Base-by-base conservation (phyloP, 148 eudicot genomes). In the Fagopyrum tataricum region DNA sequence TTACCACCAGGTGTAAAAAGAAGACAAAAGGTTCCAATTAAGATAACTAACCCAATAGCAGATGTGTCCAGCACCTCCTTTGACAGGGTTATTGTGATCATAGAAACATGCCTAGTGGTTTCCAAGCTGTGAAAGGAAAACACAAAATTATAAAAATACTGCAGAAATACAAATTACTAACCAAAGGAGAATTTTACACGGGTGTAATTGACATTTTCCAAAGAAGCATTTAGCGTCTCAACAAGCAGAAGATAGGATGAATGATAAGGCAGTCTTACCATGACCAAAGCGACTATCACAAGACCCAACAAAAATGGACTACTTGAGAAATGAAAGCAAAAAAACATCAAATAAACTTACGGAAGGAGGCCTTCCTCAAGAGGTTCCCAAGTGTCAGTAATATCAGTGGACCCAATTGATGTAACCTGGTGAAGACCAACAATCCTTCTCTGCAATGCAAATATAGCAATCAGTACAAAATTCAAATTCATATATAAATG, bases 361-460 rank as follows among this genome's bases (percentile, higher is more conserved):
- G 89, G 92, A 71, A 85, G 93, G 56, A 93, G 97, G 82, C 98
- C 98, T 89, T 94, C 98, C 82, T 91, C 98, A 6, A 94, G 82
- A 70, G 98, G 98, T 81, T 94, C 98, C 98, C 97, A 91, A 41
- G 91, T 90, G 82, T 94, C 96, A 47, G 92, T 95, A 78, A 94
- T 94, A 75, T 88, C 98, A 66, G 88, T 91, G 67, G 98, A 94
- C 71, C 89, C 90, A 78, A 94, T 91, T 5, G 89, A 75, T 61
- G 98, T 94, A 69, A 89, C 78, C 86, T 94, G 98, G 82, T 94
- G 97, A 74, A 94, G 89, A 79, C 97, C 98, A 79, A 81, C 98
- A 76, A 94, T 87, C 79, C 97, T 89, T 83, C 97, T 91, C 98
- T 94, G 88, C 74, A 78, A 72, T 20, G 44, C 20, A 77, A 37